Evolutionary conservation across 257 asterid species (phyloP).

Genomic region (Thymus quinquecostatus): DNA sequence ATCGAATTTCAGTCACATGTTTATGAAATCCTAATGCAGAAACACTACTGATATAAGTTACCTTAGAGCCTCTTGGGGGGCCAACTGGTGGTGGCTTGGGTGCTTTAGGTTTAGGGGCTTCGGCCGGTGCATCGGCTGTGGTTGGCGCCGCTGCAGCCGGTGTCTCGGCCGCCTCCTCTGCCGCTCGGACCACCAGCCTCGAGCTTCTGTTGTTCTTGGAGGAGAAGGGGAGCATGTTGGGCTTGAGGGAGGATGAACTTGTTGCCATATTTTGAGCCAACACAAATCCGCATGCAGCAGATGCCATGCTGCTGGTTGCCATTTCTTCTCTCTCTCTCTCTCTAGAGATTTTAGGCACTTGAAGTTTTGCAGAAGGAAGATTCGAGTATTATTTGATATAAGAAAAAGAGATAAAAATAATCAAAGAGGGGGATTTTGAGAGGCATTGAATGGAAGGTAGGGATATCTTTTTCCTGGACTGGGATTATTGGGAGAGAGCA

Average conservation of each 20-base stretch:
- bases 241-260: slow-evolving; percentile 28
- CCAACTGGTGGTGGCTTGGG: slow-evolving; percentile 90
- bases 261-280: slow-evolving; percentile 53
- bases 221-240: slow-evolving; percentile 44
- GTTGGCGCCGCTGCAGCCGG: slow-evolving; percentile 33
- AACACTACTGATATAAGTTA: too few species aligned
- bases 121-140: slow-evolving; percentile 35
- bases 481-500: slow-evolving; percentile 36
- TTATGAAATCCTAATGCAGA: too few species aligned
- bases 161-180: slow-evolving; percentile 44
- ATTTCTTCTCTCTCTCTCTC: slow-evolving; percentile 35
- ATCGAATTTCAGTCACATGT: too few species aligned
- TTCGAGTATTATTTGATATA: slow-evolving; percentile 28
- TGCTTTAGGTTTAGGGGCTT: slow-evolving; percentile 47
- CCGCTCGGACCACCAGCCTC: slow-evolving; percentile 66
- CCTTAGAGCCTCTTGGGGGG: slow-evolving; percentile 90
- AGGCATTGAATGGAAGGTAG: slow-evolving; percentile 41
- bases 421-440: slow-evolving; percentile 26
- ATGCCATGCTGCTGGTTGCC: slow-evolving; percentile 83
- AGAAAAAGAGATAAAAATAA: slow-evolving; percentile 24
- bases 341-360: background rate
- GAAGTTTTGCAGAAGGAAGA: slow-evolving; percentile 8
- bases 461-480: slow-evolving; percentile 68
- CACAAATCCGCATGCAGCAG: slow-evolving; percentile 64
- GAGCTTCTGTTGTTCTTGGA: slow-evolving; percentile 41